Evolutionary conservation across 2,329 filamentous ascomycete genomes (phyloP), one percentile per base, ranked within the genome.

Genomic region (Clarireedia hainanense): DNA sequence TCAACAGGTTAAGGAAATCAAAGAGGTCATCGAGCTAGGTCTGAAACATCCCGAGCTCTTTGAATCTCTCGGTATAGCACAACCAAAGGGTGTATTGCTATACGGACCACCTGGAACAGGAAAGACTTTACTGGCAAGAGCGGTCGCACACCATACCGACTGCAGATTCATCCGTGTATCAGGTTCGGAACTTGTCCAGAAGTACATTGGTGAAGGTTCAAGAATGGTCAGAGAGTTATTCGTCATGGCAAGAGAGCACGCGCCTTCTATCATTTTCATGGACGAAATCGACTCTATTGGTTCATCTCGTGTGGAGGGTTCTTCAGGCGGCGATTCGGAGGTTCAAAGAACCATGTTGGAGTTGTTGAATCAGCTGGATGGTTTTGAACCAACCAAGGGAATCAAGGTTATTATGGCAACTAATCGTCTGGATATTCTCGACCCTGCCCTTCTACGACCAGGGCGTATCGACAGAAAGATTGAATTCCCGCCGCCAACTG

Each of bases 351-450:
- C 94, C 48, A 99, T 99, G 94, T 76, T 99, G 75, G 94, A 99
- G 73, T 79, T 99, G 58, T 84, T 99, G 63, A 99, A 99, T 76
- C 94, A 99, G 78, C 83, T 99, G 58, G 94, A 99, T 70, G 94
- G 94, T 50, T 99, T 99, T 74, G 94, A 97, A 75, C 94, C 94
- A 5, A 97, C 92, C 47, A 99, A 99, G 79, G 97, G 97, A 75
- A 99, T 99, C 84, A 99, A 99, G 75, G 90, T 99, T 72, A 95
- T 99, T 76, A 99, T 99, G 92, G 94, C 94, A 54, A 99, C 94
- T 49, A 99, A 99, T 75, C 89, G 94, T 71, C 82, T 99, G 61
- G 94, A 99, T 68, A 97, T 99, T 62, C 83, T 99, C 47, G 94
- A 99, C 71, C 94, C 94, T 2, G 94, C 94, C 1, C 81, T 99